Evolutionary conservation across 805 yeast species (phyloP).

Genomic region (Sugiyamaella smithiae): DNA sequence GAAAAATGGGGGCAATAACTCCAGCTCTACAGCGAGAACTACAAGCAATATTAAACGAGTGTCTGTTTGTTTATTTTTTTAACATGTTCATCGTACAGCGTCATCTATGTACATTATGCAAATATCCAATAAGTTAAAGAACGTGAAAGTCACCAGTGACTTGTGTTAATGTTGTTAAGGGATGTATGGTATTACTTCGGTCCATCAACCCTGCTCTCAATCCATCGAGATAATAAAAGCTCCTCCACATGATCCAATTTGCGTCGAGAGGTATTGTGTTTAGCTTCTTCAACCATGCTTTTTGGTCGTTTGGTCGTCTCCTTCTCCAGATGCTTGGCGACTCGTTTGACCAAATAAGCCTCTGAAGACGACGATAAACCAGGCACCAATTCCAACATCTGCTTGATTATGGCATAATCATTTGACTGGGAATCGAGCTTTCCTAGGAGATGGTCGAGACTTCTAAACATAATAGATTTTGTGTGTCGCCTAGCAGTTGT

Average conservation of each 20-base stretch:
- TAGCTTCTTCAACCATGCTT: neutral
- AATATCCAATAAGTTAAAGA: neutral
- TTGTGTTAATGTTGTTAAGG: too few species aligned
- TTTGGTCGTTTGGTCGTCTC: neutral
- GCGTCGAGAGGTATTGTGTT: constrained; percentile 5
- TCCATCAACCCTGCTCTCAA: constrained; percentile 23
- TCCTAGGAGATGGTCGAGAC: constrained; percentile 13
- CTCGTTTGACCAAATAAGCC: constrained; percentile 19
- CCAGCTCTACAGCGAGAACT: too few species aligned
- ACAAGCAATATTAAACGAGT: too few species aligned
- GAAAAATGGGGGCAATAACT: too few species aligned
- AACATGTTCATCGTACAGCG: too few species aligned
- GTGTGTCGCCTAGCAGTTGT: neutral
- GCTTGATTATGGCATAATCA: constrained; percentile 5
- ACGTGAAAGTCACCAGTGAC: too few species aligned
- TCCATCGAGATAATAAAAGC: constrained; percentile 49
- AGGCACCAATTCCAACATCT: constrained; percentile 5
- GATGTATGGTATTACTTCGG: too few species aligned
- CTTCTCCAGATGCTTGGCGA: constrained; percentile 16
- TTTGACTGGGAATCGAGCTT: constrained; percentile 11
- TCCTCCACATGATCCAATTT: constrained; percentile 39
- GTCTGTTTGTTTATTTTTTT: too few species aligned
- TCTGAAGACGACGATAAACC: constrained; percentile 19
- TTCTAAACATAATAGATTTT: neutral
- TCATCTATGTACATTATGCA: too few species aligned